phyloP scores from a whole-genome alignment of 2,329 filamentous ascomycete genomes.

The Colletotrichum lini region DNA sequence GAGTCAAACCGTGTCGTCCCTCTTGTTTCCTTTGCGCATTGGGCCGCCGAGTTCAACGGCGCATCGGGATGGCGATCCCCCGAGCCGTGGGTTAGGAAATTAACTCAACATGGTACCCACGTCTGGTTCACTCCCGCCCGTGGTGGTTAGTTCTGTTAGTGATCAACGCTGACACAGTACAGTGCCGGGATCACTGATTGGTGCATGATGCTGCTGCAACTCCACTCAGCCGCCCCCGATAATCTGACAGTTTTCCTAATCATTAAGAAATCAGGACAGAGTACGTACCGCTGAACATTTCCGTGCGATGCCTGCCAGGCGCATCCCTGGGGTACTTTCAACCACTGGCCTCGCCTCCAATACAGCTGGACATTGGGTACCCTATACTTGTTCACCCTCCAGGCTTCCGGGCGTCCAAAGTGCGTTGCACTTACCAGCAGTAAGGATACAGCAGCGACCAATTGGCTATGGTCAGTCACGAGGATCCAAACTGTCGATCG shows the following conservation, averaged over 20 bases:
- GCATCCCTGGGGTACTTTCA: conserved; percentile 2
- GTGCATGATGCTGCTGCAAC: not conserved
- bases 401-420: not conserved
- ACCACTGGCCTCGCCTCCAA: not conserved
- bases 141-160: not conserved
- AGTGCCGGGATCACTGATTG: conserved; percentile 9
- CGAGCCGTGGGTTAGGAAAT: conserved; percentile 2
- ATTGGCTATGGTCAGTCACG: conserved; percentile 21
- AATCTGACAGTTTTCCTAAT: no score
- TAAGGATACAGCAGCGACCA: not conserved
- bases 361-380: not conserved
- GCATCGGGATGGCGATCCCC: conserved; percentile 17
- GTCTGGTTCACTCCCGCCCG: no score
- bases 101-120: not conserved
- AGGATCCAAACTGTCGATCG: conserved; percentile 31
- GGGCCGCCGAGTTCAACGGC: not conserved
- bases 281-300: conserved; percentile 3
- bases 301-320: conserved; percentile 1
- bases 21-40: conserved; percentile 21
- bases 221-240: conserved; percentile 25
- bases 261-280: not conserved
- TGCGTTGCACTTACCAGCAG: not conserved
- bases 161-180: not conserved
- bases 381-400: not conserved
- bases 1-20: conserved; percentile 26